Conservation (phyloP, 75 land plant species). For the Pinus taeda region DNA sequence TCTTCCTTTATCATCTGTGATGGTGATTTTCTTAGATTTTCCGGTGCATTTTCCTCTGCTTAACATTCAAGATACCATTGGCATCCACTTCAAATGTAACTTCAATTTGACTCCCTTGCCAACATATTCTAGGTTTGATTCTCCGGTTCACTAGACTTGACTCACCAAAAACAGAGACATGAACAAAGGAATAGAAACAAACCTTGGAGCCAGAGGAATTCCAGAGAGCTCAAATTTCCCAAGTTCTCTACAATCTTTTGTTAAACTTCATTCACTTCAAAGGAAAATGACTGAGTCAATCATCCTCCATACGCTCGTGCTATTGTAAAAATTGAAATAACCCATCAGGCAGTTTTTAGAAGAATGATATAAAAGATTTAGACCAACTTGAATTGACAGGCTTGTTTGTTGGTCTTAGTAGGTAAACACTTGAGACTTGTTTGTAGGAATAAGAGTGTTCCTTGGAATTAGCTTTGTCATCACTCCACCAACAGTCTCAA, state of each 20-base stretch:
- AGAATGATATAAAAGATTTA: neutral
- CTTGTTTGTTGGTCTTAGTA: too few relatives aligned
- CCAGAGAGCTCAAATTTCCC: constrained; percentile 63
- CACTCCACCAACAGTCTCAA: too few relatives aligned
- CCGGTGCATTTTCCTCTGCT: constrained; percentile 71
- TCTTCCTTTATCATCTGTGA: constrained; percentile 71
- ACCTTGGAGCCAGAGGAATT: constrained; percentile 64
- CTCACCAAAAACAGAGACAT: neutral
- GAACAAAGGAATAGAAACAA: neutral
- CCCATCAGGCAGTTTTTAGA: neutral
- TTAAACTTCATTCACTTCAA: constrained; percentile 54
- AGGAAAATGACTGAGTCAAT: neutral
- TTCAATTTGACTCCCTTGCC: constrained; percentile 62
- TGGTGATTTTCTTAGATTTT: constrained; percentile 71
- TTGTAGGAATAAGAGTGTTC: too few relatives aligned
- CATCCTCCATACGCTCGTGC: neutral
- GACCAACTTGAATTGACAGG: too few relatives aligned
- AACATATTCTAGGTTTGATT: neutral
- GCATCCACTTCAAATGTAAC: constrained; percentile 71
- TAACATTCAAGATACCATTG: constrained; percentile 67
- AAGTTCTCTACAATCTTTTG: constrained; percentile 58
- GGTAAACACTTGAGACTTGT: too few relatives aligned
- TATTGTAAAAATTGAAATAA: neutral
- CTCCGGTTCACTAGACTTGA: neutral
- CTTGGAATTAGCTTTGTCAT: too few relatives aligned